phyloP scores from a whole-genome alignment of 1,284 basidiomycete species.

The Mycosarcoma mackinlayi region DNA sequence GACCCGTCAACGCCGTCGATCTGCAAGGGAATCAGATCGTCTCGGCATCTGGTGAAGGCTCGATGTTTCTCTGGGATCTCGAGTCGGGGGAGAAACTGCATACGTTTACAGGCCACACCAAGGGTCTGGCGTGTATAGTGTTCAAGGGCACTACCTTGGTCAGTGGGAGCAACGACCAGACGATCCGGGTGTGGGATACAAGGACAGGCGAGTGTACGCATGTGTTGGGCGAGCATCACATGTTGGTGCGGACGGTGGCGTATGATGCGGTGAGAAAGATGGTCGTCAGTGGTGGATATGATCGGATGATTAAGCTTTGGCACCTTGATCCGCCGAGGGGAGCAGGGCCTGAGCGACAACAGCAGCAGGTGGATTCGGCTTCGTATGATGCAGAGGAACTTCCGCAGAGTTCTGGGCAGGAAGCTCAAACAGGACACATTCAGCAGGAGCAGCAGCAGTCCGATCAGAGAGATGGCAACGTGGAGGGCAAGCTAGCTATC shows the following conservation, averaged over 20 bases:
- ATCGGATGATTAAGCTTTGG: slow-evolving; percentile 53
- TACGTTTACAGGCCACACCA: slow-evolving; percentile 44
- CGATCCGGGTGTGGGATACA: slow-evolving; percentile 58
- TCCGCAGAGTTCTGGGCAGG: no score
- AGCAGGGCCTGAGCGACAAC: neutral
- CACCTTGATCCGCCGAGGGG: slow-evolving; percentile 1
- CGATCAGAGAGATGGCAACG: neutral
- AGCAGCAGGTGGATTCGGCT: neutral
- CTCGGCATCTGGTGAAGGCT: slow-evolving; percentile 54
- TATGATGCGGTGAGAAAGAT: slow-evolving; percentile 32
- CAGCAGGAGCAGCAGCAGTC: neutral
- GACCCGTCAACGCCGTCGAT: slow-evolving; percentile 49
- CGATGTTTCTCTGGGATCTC: slow-evolving; percentile 53
- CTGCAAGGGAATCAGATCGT: slow-evolving; percentile 41
- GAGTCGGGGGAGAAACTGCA: slow-evolving; percentile 36
- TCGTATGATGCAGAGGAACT: no score
- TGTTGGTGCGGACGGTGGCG: slow-evolving; percentile 51
- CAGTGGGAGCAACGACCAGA: slow-evolving; percentile 55
- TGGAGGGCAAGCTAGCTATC: neutral
- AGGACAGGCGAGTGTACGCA: slow-evolving; percentile 35
- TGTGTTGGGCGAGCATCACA: slow-evolving; percentile 37
- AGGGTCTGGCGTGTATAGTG: slow-evolving; percentile 55
- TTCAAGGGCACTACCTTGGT: slow-evolving; percentile 44
- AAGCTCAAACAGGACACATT: no score
- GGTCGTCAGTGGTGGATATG: slow-evolving; percentile 55